A percentile compares a stretch with the other conserved stretches of the same genome.
Conservation (phyloP, 176 grass and related monocot genomes). For the Musa acuminata region DNA sequence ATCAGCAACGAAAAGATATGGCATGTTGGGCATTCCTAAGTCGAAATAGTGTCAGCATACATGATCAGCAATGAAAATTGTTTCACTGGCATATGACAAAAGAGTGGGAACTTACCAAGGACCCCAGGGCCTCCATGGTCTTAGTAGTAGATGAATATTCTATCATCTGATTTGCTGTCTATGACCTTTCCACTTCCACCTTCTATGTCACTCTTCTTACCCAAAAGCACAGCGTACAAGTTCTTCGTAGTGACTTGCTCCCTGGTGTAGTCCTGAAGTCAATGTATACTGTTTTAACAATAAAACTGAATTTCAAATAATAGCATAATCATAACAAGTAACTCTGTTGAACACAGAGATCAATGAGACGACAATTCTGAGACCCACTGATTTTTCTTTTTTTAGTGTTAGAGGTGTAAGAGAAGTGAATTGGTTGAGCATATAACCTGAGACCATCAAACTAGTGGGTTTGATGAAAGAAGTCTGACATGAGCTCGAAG, state of each 20-base stretch:
- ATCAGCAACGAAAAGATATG: slow-evolving; percentile 60
- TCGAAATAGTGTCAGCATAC: slow-evolving; percentile 11
- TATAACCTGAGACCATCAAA: too few species aligned
- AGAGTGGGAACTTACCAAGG: slow-evolving; percentile 43
- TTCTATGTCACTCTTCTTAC: slow-evolving; percentile 58
- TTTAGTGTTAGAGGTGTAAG: too few species aligned
- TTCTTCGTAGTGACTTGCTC: slow-evolving; percentile 63
- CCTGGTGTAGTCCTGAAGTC: slow-evolving; percentile 63
- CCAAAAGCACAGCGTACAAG: slow-evolving; percentile 71
- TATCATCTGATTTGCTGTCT: slow-evolving; percentile 69
- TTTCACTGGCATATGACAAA: not conserved
- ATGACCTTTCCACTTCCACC: slow-evolving; percentile 92
- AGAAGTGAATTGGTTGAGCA: too few species aligned
- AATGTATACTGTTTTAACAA: not conserved
- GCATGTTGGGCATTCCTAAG: slow-evolving; percentile 73
- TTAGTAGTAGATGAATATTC: slow-evolving; percentile 92
- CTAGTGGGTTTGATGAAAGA: too few species aligned
- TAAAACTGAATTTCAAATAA: not conserved
- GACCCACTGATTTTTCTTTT: too few species aligned
- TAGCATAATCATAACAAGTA: too few species aligned
- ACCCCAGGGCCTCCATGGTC: slow-evolving; percentile 92
- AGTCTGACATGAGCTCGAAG: too few species aligned
- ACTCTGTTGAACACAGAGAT: too few species aligned
- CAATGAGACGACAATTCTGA: too few species aligned
- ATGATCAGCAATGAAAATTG: not conserved